Percentiles rank a stretch among this genome's conserved stretches.
Conservation (phyloP, 306 rosid species). For the Trifolium dubium region DNA sequence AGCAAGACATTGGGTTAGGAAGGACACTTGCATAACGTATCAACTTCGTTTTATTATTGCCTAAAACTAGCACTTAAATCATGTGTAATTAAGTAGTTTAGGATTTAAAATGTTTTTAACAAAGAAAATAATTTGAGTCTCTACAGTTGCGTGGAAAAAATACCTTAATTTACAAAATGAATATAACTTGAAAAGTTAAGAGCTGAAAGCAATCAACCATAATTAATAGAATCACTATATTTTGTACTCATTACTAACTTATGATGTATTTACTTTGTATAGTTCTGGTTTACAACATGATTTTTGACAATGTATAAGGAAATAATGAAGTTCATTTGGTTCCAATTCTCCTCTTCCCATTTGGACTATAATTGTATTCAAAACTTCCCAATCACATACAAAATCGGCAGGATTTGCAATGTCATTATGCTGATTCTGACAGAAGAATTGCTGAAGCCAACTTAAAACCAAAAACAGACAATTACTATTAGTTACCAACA, state of each 20-base stretch:
- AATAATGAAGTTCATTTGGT: conserved; percentile 29
- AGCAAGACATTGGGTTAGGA: too few relatives aligned
- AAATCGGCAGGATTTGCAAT: conserved; percentile 11
- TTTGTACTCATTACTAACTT: conserved; percentile 34
- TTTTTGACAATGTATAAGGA: conserved; percentile 25
- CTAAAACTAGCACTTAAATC: too few relatives aligned
- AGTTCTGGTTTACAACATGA: conserved; percentile 42
- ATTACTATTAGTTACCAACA: conserved; percentile 13
- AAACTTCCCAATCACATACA: conserved; percentile 35
- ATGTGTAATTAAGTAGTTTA: too few relatives aligned
- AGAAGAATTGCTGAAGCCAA: conserved; percentile 32
- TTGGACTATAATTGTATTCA: conserved; percentile 28
- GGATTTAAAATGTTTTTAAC: too few relatives aligned
- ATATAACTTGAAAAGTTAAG: too few relatives aligned
- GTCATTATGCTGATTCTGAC: conserved; percentile 18
- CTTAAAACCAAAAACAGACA: conserved; percentile 37
- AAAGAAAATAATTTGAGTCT: too few relatives aligned
- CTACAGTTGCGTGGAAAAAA: too few relatives aligned
- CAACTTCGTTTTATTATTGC: too few relatives aligned
- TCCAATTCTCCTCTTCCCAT: conserved; percentile 36
- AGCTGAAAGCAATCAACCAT: neutral
- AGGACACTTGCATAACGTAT: too few relatives aligned
- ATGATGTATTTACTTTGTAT: conserved; percentile 18
- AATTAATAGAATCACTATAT: conserved; percentile 4
- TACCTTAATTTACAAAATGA: too few relatives aligned